Base-by-base conservation (phyloP, 257 asterid species). In the Plantago ovata region DNA sequence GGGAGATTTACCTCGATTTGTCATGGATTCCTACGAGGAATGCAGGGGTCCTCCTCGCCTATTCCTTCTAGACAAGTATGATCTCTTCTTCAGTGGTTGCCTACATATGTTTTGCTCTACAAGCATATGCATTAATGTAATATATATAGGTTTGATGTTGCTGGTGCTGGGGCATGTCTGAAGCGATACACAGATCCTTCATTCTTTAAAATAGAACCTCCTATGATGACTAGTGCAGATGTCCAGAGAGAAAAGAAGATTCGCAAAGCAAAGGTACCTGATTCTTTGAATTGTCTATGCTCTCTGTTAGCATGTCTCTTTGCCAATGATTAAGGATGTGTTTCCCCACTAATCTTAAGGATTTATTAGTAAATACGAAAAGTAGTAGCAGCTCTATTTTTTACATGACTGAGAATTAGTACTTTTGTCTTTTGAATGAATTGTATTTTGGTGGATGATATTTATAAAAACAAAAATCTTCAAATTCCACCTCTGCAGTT, bases 111-210 rank as follows among this genome's bases (percentile, higher is more conserved):
- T 61, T 64, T 63, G 38, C 42, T 33, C 39, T 21, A 43, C 12
- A 13, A 38, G 18, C 44, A 15, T 67, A 43, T 23, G 51, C 51
- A 40, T 51, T 60, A 41, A 53, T 52, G 45, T 58, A 46, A 33
- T 64, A 43, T 39, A 44, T 62, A 18, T 62, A 93, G 99, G 89
- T 93, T 89, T 72, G 99, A 93, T 75, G 85, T 84, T 58, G 99
- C 92, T 58, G 99, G 99, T 58, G 96, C 94, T 75, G 99, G 99
- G 70, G 92, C 97, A 63, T 89, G 95, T 72, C 80, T 86, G 53
- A 89, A 86, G 75, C 99, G 97, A 40, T 93, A 84, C 76, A 86
- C 99, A 3, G 97, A 93, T 65, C 99, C 99, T 49, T 89, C 97
- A 45, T 81, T 75, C 72, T 93, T 76, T 71, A 93, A 82, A 78